Conservation (phyloP, 495 filamentous ascomycete species). For the Aspergillus ostianus region DNA sequence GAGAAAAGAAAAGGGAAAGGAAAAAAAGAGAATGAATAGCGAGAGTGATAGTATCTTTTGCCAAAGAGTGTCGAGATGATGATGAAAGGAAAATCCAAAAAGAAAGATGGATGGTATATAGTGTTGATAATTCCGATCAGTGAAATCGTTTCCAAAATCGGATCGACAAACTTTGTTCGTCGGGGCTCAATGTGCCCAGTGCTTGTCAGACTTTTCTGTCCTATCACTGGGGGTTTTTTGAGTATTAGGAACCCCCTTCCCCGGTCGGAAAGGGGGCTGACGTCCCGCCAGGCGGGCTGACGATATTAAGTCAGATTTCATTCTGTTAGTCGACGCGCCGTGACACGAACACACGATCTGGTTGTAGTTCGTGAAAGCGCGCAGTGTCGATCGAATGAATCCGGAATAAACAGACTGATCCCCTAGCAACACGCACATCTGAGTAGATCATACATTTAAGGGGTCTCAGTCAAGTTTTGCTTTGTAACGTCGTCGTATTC, state of each 20-base stretch:
- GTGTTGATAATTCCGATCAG: background rate
- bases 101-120: conserved; percentile 8
- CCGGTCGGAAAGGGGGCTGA: background rate
- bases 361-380: background rate
- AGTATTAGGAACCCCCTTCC: background rate
- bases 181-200: background rate
- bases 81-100: conserved; percentile 10
- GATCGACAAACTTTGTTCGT: background rate
- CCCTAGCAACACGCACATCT: background rate
- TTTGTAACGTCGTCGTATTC: background rate
- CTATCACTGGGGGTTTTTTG: background rate
- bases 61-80: conserved; percentile 8
- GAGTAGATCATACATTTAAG: background rate
- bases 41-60: background rate
- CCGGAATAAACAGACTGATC: background rate
- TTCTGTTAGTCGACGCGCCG: background rate
- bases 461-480: background rate
- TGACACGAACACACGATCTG: background rate
- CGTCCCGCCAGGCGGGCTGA: background rate
- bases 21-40: conserved; percentile 7
- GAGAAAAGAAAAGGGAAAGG: conserved; percentile 7
- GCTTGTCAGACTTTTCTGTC: background rate
- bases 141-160: conserved; percentile 3
- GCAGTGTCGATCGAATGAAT: background rate
- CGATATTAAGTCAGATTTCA: background rate